Conservation (phyloP, 1,139 yeast genomes). For the Debaryomycetaceae sp. region DNA sequence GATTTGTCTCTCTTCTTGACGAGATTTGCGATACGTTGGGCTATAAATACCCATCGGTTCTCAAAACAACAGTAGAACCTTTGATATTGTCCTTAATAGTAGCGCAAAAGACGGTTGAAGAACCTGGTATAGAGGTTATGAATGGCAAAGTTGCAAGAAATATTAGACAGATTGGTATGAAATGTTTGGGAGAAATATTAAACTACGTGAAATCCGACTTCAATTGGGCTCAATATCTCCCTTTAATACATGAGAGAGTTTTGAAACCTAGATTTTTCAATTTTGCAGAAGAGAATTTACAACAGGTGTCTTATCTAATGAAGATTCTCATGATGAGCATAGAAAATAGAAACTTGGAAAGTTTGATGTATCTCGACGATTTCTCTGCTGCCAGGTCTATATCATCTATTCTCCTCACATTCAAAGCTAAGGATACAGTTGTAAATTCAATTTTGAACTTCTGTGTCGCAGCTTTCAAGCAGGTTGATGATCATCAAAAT, state of each 20-base stretch:
- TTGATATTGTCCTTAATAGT: slow-evolving; percentile 54
- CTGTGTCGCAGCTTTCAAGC: slow-evolving; percentile 36
- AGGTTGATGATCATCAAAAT: slow-evolving; percentile 29
- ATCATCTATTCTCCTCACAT: slow-evolving; percentile 50
- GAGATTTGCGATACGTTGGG: slow-evolving; percentile 67
- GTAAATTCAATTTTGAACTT: slow-evolving; percentile 55
- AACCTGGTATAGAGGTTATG: slow-evolving; percentile 18
- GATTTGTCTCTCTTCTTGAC: slow-evolving; percentile 65
- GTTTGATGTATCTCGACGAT: slow-evolving; percentile 56
- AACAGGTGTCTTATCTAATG: slow-evolving; percentile 78
- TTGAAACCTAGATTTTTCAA: slow-evolving; percentile 63
- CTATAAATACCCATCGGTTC: slow-evolving; percentile 46
- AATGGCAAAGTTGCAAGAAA: slow-evolving; percentile 47
- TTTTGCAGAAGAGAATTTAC: slow-evolving; percentile 75
- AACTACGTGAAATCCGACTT: slow-evolving; percentile 42
- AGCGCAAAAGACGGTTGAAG: slow-evolving; percentile 46
- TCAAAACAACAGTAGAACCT: slow-evolving; percentile 56
- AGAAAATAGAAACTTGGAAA: slow-evolving; percentile 42
- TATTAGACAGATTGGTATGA: slow-evolving; percentile 61
- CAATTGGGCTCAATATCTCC: slow-evolving; percentile 57
- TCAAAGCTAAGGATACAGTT: slow-evolving; percentile 67
- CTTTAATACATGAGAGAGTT: slow-evolving; percentile 49
- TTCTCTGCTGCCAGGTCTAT: slow-evolving; percentile 54
- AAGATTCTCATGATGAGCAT: slow-evolving; percentile 67
- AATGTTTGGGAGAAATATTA: slow-evolving; percentile 51